Conservation (phyloP, 805 yeast species). For the Candida maltosa region DNA sequence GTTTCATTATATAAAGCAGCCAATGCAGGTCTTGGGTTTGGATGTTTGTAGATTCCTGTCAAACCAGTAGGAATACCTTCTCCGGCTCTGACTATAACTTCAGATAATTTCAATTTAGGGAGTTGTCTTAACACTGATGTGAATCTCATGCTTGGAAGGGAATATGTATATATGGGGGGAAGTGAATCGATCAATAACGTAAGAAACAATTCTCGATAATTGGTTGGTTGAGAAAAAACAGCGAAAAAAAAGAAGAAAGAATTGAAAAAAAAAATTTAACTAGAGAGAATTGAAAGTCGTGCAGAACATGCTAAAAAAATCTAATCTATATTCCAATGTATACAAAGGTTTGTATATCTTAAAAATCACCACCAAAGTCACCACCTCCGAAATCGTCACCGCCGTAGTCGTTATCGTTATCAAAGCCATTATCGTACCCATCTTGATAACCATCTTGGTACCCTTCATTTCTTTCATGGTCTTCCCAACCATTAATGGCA, state of each 20-base stretch:
- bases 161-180: not conserved
- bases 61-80: conserved; percentile 77
- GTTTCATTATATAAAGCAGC: conserved; percentile 70
- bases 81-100: conserved; percentile 56
- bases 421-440: conserved; percentile 24
- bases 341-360: too few relatives aligned
- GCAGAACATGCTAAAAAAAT: too few relatives aligned
- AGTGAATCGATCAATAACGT: conserved; percentile 1
- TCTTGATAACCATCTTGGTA: conserved; percentile 34
- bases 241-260: conserved; percentile 1
- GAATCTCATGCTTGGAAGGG: conserved; percentile 28
- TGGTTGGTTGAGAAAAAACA: conserved; percentile 15
- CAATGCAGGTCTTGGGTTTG: conserved; percentile 79
- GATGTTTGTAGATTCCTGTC: conserved; percentile 75
- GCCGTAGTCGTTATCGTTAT: conserved; percentile 19
- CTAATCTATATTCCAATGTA: too few relatives aligned
- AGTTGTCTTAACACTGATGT: conserved; percentile 36
- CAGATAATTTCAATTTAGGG: conserved; percentile 1
- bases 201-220: conserved; percentile 12
- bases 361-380: conserved; percentile 19
- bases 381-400: conserved; percentile 38
- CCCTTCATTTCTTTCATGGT: conserved; percentile 23
- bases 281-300: too few relatives aligned
- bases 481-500: conserved; percentile 31
- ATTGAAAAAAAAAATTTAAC: not conserved